These are phyloP conservation scores for Orychophragmus violaceus DNA, from an alignment of 345 rosid genomes.

Conservation along the genomic window DNA sequence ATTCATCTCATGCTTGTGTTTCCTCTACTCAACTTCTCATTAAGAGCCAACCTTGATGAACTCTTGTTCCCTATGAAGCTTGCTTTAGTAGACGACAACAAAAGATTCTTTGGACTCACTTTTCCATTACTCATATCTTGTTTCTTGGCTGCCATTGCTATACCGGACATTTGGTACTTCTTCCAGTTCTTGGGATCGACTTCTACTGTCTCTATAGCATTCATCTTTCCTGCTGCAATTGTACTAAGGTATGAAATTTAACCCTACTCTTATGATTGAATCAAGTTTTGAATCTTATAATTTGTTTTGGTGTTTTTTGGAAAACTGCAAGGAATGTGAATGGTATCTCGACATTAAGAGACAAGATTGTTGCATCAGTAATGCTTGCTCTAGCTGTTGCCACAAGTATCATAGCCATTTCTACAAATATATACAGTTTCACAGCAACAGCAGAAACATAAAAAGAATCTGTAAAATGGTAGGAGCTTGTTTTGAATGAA, in stretches of 20 bases:
- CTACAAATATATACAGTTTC: slow-evolving; percentile 30
- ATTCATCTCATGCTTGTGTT: slow-evolving; percentile 79
- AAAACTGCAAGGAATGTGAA: slow-evolving; percentile 34
- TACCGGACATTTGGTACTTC: slow-evolving; percentile 78
- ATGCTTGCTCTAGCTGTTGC: slow-evolving; percentile 38
- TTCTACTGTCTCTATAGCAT: slow-evolving; percentile 66
- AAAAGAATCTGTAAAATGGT: slow-evolving; percentile 12
- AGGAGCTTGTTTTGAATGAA: neutral
- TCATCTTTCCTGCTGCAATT: slow-evolving; percentile 81
- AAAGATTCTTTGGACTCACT: slow-evolving; percentile 53
- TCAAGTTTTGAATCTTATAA: neutral
- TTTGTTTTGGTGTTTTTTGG: neutral
- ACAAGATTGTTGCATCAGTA: slow-evolving; percentile 34
- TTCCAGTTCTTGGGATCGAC: slow-evolving; percentile 91
- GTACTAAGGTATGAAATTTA: slow-evolving; percentile 51
- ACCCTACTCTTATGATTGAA: neutral
- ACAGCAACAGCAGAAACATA: slow-evolving; percentile 9
- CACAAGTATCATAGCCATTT: slow-evolving; percentile 40
- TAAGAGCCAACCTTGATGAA: slow-evolving; percentile 63
- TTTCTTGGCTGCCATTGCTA: slow-evolving; percentile 54
- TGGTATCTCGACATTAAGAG: slow-evolving; percentile 38
- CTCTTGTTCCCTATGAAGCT: slow-evolving; percentile 47
- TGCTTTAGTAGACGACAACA: slow-evolving; percentile 38
- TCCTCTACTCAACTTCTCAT: slow-evolving; percentile 76
- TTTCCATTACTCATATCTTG: slow-evolving; percentile 35